A percentile compares a stretch with the other conserved stretches of the same genome.
phyloP scores from a whole-genome alignment of 768 basidiomycete genomes.

The Tricholoma terreum region DNA sequence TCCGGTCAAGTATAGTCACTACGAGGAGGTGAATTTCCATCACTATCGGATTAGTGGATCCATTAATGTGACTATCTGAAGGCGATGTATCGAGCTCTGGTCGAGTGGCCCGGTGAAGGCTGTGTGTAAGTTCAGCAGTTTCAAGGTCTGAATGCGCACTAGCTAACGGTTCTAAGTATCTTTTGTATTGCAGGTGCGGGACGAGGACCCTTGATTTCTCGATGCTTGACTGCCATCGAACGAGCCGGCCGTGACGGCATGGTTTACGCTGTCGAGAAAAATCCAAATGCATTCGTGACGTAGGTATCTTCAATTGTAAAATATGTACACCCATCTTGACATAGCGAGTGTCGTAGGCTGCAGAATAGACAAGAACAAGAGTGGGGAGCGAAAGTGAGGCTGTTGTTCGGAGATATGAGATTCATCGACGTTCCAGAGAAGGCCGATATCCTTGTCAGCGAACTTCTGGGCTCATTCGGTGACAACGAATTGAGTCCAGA shows the following conservation, averaged over 20 bases:
- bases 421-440: conserved; percentile 75
- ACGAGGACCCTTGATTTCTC: conserved; percentile 86
- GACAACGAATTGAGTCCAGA: conserved; percentile 99
- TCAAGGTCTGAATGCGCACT: not conserved
- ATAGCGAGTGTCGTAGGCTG: conserved; percentile 47
- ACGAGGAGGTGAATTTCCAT: conserved; percentile 71
- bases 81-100: conserved; percentile 80
- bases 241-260: conserved; percentile 58
- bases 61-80: conserved; percentile 23
- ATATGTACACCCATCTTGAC: conserved; percentile 9
- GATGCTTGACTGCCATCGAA: conserved; percentile 74
- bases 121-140: conserved; percentile 52
- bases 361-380: conserved; percentile 79
- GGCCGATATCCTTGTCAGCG: conserved; percentile 92
- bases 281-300: conserved; percentile 94
- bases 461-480: conserved; percentile 94
- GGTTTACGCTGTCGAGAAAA: conserved; percentile 94
- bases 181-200: conserved; percentile 95
- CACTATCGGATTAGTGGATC: conserved; percentile 9
- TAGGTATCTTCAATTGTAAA: conserved; percentile 28
- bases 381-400: conserved; percentile 77
- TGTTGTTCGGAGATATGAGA: conserved; percentile 97
- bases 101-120: conserved; percentile 60
- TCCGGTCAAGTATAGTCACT: conserved; percentile 92
- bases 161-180: conserved; percentile 43